Base-by-base conservation (phyloP, 129 eudicot species). In the Centrapalus pauciflorus region DNA sequence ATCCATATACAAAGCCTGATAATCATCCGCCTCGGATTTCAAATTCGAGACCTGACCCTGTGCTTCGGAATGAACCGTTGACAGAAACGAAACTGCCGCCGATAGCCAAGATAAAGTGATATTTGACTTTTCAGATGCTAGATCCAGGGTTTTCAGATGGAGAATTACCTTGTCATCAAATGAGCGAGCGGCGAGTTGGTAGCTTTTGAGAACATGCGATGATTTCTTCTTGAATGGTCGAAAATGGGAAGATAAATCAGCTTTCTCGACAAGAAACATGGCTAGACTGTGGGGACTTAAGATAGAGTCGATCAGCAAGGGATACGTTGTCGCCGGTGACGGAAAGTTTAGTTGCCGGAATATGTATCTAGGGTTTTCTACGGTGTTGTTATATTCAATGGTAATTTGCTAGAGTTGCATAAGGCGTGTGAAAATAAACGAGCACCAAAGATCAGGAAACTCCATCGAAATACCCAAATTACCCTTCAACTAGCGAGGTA, bases 191-290 rank as follows among this genome's bases (percentile, higher is more conserved):
- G 52, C 28, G 79, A 55, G 68, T 21, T 66, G 79, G 37, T 60
- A 81, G 85, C 52, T 43, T 45, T 71, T 45, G 61, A 69, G 61
- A 43, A 66, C 57, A 61, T 51, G 38, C 7, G 58, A 3, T 5
- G 72, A 7, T 37, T 69, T 69, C 26, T 76, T 81, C 0, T 50
- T 30, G 59, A 45, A 66, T 9, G 82, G 13, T 32, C 69, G 76
- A 68, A 81, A 81, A 26, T 67, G 82, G 3, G 85, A 81, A 4
- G 82, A 70, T 30, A 72, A 48, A 51, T 54, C 55, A 5, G 78
- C 59, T 66, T 71, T 76, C 54, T 81, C 76, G 10, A 67, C 77
- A 0, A 76, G 71, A 81, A 76, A 81, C 85, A 81, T 81, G 67
- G 63, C 25, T 40, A 13, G 7, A 4, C 17, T 37, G 35, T 41